Evolutionary conservation across 805 yeast species (phyloP).

Genomic region (Debaryomyces castellii): DNA sequence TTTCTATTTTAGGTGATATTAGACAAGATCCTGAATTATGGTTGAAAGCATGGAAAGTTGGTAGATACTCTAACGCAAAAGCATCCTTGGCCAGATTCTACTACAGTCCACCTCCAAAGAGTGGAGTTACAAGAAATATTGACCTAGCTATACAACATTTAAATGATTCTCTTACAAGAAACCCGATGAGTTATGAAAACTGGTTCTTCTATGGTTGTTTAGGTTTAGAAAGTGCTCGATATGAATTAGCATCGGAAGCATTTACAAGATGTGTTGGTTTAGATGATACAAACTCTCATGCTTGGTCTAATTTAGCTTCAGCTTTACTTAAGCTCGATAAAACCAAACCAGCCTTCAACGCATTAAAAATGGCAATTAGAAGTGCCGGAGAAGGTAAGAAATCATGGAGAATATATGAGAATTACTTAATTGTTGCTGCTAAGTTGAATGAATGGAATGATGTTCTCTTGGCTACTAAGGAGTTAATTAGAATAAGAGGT

Average conservation of each 20-base stretch:
- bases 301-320: conserved; percentile 92
- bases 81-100: conserved; percentile 74
- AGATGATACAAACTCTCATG: conserved; percentile 74
- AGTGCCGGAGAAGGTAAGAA: conserved; percentile 62
- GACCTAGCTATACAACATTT: conserved; percentile 61
- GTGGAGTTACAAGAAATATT: conserved; percentile 53
- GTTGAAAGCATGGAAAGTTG: conserved; percentile 85
- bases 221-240: conserved; percentile 71
- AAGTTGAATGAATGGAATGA: conserved; percentile 87
- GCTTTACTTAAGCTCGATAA: conserved; percentile 67
- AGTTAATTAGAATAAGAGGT: conserved; percentile 56
- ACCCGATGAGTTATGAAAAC: conserved; percentile 73
- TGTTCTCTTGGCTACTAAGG: conserved; percentile 71
- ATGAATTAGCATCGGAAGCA: conserved; percentile 83
- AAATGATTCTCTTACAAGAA: conserved; percentile 68
- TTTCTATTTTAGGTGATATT: conserved; percentile 83
- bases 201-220: conserved; percentile 94
- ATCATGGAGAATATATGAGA: conserved; percentile 91
- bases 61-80: conserved; percentile 82
- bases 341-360: conserved; percentile 76
- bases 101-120: conserved; percentile 59
- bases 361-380: conserved; percentile 76
- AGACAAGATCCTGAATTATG: conserved; percentile 73
- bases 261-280: conserved; percentile 86
- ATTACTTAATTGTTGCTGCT: conserved; percentile 77